Evolutionary conservation across 1,284 basidiomycete species (phyloP).

Genomic region (Microbotryum intermedium): DNA sequence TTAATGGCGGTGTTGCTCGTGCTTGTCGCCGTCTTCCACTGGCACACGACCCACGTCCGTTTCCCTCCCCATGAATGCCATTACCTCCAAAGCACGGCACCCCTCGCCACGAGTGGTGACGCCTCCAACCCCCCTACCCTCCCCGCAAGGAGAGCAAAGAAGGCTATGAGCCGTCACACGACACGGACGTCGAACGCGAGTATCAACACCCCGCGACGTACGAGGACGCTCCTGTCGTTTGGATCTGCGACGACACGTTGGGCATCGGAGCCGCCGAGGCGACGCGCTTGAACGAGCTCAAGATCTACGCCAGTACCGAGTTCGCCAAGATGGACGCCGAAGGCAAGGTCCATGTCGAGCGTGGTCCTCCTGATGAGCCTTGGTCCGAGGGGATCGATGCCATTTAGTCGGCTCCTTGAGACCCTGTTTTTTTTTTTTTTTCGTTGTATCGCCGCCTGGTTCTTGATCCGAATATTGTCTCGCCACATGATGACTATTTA

Average conservation of each 20-base stretch:
- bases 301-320: constrained; percentile 39
- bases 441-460: too few relatives aligned
- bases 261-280: constrained; percentile 39
- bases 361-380: constrained; percentile 2
- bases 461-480: too few relatives aligned
- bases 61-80: too few relatives aligned
- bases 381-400: constrained; percentile 1
- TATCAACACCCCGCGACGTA: constrained; percentile 43
- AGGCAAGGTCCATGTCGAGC: constrained; percentile 35
- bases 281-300: constrained; percentile 36
- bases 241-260: constrained; percentile 41
- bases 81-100: too few relatives aligned
- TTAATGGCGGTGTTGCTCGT: constrained; percentile 37
- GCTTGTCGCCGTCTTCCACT: constrained; percentile 36
- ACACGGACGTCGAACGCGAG: constrained; percentile 34
- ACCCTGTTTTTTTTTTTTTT: too few relatives aligned
- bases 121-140: too few relatives aligned
- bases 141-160: too few relatives aligned
- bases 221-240: constrained; percentile 41
- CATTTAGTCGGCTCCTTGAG: too few relatives aligned
- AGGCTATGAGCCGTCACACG: too few relatives aligned
- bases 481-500: too few relatives aligned
- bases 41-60: constrained; percentile 34
- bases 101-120: too few relatives aligned
- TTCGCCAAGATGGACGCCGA: constrained; percentile 39